Evolutionary conservation across 495 filamentous ascomycete species (phyloP).

Genomic region (Penicillium psychrofluorescens): DNA sequence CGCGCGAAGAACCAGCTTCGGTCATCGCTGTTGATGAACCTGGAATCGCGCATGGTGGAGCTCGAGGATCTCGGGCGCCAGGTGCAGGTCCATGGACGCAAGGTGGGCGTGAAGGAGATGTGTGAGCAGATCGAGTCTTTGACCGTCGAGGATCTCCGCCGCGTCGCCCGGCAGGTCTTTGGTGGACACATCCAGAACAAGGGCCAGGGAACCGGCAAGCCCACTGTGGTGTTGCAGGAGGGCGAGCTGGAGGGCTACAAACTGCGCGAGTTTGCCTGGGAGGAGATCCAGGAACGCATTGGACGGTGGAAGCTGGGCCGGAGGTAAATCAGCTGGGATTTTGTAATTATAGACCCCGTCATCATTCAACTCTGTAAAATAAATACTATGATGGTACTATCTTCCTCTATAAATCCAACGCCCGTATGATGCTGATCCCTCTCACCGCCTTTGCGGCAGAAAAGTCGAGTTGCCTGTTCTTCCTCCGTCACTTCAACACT

Average conservation of each 20-base stretch:
- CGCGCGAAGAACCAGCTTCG: conserved; percentile 98
- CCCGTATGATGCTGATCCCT: conserved; percentile 13
- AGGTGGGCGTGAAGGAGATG: conserved; percentile 91
- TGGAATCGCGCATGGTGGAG: conserved; percentile 95
- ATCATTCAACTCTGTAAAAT: conserved; percentile 16
- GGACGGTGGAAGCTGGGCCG: conserved; percentile 76
- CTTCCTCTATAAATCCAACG: too few relatives aligned
- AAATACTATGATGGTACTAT: neutral
- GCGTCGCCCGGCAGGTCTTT: conserved; percentile 77
- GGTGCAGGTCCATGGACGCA: conserved; percentile 89
- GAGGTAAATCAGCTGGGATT: conserved; percentile 29
- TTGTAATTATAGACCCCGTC: conserved; percentile 19
- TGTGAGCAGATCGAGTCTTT: conserved; percentile 75
- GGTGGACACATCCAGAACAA: conserved; percentile 67
- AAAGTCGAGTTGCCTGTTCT: conserved; percentile 33
- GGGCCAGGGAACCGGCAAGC: conserved; percentile 76
- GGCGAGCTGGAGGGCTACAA: conserved; percentile 39
- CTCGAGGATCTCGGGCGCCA: conserved; percentile 96
- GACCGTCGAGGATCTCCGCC: conserved; percentile 71
- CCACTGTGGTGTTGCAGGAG: conserved; percentile 94
- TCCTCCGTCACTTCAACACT: conserved; percentile 21
- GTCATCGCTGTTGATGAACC: conserved; percentile 89
- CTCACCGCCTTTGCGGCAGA: conserved; percentile 41
- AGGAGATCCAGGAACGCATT: conserved; percentile 81
- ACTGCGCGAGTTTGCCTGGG: conserved; percentile 61